Evolutionary conservation across 495 filamentous ascomycete species (phyloP).

Genomic region (Daldinia grandis): DNA sequence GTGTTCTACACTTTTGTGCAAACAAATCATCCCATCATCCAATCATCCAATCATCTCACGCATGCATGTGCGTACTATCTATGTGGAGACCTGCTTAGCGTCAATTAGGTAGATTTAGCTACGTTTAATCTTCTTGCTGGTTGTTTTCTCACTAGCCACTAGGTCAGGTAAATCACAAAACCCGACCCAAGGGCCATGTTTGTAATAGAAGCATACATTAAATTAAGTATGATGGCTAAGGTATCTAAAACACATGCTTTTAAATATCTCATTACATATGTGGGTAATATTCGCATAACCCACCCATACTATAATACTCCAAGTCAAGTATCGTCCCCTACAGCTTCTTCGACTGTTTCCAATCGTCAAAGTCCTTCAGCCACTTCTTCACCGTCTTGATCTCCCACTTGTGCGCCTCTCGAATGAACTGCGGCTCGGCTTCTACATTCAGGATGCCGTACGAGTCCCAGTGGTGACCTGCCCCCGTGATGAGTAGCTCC

Average conservation of each 20-base stretch:
- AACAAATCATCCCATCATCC: not conserved
- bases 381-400: conserved; percentile 54
- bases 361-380: conserved; percentile 36
- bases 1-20: not conserved
- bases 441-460: conserved; percentile 54
- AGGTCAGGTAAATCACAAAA: too few species aligned
- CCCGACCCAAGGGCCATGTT: too few species aligned
- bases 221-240: not conserved
- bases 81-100: not conserved
- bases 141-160: not conserved
- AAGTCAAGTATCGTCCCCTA: not conserved
- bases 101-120: too few species aligned
- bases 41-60: not conserved
- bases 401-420: conserved; percentile 60
- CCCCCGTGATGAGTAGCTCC: conserved; percentile 54
- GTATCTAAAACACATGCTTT: not conserved
- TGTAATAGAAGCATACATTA: not conserved
- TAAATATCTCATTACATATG: not conserved
- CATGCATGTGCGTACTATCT: not conserved
- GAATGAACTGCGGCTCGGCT: conserved; percentile 59
- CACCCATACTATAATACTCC: not conserved
- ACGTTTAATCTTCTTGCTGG: too few species aligned
- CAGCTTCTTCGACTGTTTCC: conserved; percentile 31
- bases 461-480: conserved; percentile 62
- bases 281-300: too few species aligned